Conservation (phyloP, 345 rosid species). For the Ceriops decandra region DNA sequence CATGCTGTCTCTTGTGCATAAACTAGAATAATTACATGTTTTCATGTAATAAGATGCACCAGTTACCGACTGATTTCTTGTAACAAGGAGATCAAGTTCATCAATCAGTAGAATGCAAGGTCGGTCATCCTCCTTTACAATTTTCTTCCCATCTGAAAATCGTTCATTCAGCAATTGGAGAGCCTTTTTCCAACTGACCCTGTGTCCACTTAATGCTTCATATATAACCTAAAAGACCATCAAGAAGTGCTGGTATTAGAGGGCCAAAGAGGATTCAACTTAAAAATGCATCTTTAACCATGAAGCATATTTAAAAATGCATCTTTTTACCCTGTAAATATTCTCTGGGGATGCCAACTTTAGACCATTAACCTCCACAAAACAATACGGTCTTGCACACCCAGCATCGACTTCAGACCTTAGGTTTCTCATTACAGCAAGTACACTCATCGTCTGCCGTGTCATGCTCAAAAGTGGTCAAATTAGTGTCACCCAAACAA, state of each 20-base stretch:
- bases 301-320: neutral
- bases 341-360: constrained; percentile 92
- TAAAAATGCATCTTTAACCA: neutral
- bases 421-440: constrained; percentile 74
- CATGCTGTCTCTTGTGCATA: neutral
- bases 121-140: constrained; percentile 52
- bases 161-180: constrained; percentile 69
- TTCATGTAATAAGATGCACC: constrained; percentile 13
- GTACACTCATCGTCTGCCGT: constrained; percentile 77
- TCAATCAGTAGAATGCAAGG: constrained; percentile 95
- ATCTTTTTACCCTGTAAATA: constrained; percentile 54
- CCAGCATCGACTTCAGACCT: constrained; percentile 87
- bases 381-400: constrained; percentile 62
- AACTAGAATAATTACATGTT: neutral
- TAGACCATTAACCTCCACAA: constrained; percentile 92
- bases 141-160: constrained; percentile 63
- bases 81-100: constrained; percentile 93
- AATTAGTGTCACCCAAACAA: constrained; percentile 12
- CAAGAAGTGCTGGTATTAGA: constrained; percentile 3
- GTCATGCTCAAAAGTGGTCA: constrained; percentile 12
- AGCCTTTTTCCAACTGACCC: constrained; percentile 92
- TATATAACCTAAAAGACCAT: constrained; percentile 64
- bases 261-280: neutral
- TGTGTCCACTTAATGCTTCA: constrained; percentile 87
- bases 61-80: constrained; percentile 88